Evolutionary conservation across 257 asterid genomes (phyloP), one percentile per base, ranked within the genome.

Genomic region (Capsicum baccatum): DNA sequence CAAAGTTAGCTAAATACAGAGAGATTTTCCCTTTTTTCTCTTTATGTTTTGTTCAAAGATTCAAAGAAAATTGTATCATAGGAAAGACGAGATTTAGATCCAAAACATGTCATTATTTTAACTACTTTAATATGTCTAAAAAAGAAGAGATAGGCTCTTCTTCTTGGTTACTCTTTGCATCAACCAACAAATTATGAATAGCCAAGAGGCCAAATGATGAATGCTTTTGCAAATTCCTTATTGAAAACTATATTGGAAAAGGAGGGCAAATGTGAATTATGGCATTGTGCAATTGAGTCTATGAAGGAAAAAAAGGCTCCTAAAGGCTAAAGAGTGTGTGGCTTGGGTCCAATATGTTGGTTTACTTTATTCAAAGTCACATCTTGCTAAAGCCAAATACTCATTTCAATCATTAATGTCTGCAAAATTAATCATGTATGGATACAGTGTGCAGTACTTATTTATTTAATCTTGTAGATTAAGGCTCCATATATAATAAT

Each of bases 311-410:
- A 48, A 60, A 62, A 73, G 69, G 70, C 81, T 86, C 86, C 47
- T 59, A 44, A 2, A 12, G 50, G 57, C 19, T 52, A 47, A 56
- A 19, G 59, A 79, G 55, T 7, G 79, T 55, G 19, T 48, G 79
- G 33, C 63, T 70, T 83, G 85, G 89, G 91, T 83, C 89, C 89
- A 68, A 79, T 80, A 21, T 86, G 88, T 85, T 83, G 86, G 84
- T 83, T 79, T 83, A 82, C 84, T 87, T 79, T 80, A 16, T 82
- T 70, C 73, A 52, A 79, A 80, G 50, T 47, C 62, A 26, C n/a
- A 62, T 14, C 42, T 54, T 52, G 81, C 16, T 76, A 76, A 62
- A 59, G 58, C 63, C 70, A 84, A 84, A 60, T 73, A 76, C 58
- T 48, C 60, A 39, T 64, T 52, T 54, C 82, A 59, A 79, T 84